Percentiles rank a stretch among this genome's conserved stretches.
phyloP scores from a whole-genome alignment of 441 rosid genomes.

The Caryocar brasiliense region DNA sequence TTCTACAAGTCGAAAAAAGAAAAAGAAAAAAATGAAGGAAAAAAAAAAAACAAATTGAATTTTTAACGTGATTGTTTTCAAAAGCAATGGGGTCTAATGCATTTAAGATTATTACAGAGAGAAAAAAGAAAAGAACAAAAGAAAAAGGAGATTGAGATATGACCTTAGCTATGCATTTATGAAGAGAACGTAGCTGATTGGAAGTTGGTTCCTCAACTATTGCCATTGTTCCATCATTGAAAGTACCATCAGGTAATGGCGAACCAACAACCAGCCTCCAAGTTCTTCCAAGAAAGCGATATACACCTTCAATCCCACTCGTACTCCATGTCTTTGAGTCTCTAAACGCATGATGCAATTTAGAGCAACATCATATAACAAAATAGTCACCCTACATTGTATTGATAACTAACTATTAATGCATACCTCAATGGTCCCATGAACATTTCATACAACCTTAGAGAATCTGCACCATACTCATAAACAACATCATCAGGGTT shows the following conservation, averaged over 20 bases:
- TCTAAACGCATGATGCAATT: conserved; percentile 33
- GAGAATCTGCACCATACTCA: conserved; percentile 90
- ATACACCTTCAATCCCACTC: conserved; percentile 91
- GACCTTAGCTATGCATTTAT: conserved; percentile 91
- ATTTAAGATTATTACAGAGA: no score
- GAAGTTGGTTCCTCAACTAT: conserved; percentile 54
- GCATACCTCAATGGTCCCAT: conserved; percentile 92
- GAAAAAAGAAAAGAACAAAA: not conserved
- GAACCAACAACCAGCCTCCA: conserved; percentile 85
- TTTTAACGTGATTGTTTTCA: no score
- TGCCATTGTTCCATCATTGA: conserved; percentile 53
- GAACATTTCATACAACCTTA: conserved; percentile 92
- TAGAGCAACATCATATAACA: not conserved
- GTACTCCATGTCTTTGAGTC: conserved; percentile 96
- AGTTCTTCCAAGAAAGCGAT: conserved; percentile 77
- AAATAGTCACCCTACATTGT: no score
- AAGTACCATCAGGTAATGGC: conserved; percentile 49
- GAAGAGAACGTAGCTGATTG: conserved; percentile 67
- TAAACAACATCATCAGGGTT: conserved; percentile 88
- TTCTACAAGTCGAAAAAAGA: no score
- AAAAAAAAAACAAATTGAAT: no score
- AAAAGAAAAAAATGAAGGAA: no score
- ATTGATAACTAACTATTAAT: not conserved
- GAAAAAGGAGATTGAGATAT: not conserved
- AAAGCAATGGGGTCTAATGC: no score